These are phyloP conservation scores for Irineochytrium annulatum DNA, from an alignment of 192 early-diverging fungal genomes.

Conservation along the genomic window DNA sequence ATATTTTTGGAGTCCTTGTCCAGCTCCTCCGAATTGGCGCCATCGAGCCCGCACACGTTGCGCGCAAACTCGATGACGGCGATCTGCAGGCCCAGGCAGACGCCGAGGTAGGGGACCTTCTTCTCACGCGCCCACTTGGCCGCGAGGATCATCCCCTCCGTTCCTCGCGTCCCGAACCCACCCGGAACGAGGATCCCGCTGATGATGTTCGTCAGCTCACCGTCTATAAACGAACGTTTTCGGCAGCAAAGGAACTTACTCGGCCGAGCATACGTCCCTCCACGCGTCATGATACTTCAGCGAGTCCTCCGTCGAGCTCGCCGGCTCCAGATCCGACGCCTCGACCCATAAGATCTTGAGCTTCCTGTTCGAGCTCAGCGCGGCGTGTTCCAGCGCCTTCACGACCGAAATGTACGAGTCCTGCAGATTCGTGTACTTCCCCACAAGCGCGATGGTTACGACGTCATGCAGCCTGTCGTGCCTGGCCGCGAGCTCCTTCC, in stretches of 20 bases:
- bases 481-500: slow-evolving; percentile 75
- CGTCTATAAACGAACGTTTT: background rate
- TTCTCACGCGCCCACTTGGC: slow-evolving; percentile 97
- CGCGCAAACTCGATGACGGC: slow-evolving; percentile 97
- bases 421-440: slow-evolving; percentile 95
- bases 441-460: slow-evolving; percentile 87
- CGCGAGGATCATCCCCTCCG: slow-evolving; percentile 92
- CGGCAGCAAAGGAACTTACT: slow-evolving; percentile 22
- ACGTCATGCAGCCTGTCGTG: slow-evolving; percentile 74
- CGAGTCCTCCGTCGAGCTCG: slow-evolving; percentile 70
- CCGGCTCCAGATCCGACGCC: slow-evolving; percentile 82
- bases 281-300: slow-evolving; percentile 95
- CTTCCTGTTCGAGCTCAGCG: slow-evolving; percentile 80
- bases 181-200: slow-evolving; percentile 95
- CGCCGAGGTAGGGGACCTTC: slow-evolving; percentile 94
- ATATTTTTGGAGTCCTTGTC: slow-evolving; percentile 59
- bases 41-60: slow-evolving; percentile 75
- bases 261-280: slow-evolving; percentile 79
- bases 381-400: slow-evolving; percentile 94
- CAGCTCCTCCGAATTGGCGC: slow-evolving; percentile 86
- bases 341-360: slow-evolving; percentile 82
- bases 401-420: slow-evolving; percentile 97
- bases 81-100: slow-evolving; percentile 96
- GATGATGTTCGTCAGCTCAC: background rate
- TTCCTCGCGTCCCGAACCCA: slow-evolving; percentile 95